Base-by-base conservation (phyloP, 2,329 filamentous ascomycete species). In the Ophiostoma fasciatum region DNA sequence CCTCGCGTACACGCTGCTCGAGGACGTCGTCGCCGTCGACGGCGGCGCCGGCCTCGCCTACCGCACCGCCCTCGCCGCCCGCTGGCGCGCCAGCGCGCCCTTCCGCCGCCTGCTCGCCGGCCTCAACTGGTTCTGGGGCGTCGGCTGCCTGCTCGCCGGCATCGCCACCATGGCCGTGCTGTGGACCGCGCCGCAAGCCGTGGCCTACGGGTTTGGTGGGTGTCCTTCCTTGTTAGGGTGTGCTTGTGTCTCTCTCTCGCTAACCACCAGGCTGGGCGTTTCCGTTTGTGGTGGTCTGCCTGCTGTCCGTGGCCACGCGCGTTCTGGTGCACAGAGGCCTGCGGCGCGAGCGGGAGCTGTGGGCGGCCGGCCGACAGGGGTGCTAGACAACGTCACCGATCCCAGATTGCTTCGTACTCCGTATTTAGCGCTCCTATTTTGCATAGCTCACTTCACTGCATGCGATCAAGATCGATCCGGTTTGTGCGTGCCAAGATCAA, bases 11-110 rank as follows among this genome's bases (percentile, higher is more conserved):
- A 76, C 75, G 33, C 62, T 80, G 21, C 68, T 79, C 19, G 76
- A 81, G 52, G 76, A 81, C 46, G 64, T 78, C 18, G 65, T 78
- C 12, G 74, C 71, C 5, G 76, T 81, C 28, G 77, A 80, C 48
- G 75, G 72, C 15, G 66, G 63, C 4, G 74, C 71, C 9, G 69
- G 68, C 1, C 60, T 64, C 38, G 61, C 56, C 3, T 74, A 66
- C 43, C 59, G 69, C 30, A 57, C 62, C 45, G 62, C 62, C 0
- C 48, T 74, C 15, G 55, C 62, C 33, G 61, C 57, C 27, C 56
- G 69, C 42, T 74, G 72, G 43, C 55, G 64, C 11, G 63, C 62
- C 4, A 74, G 68, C 38, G 60, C 60, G 37, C 58, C 61, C 36
- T 74, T 74, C 46, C 56, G 68, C 30, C 56, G 56, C 20, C 64